Percentiles rank a stretch among this genome's conserved stretches.
These are phyloP conservation scores for Salinomyces thailandicus DNA, from an alignment of 2,329 filamentous ascomycete species.

Conservation along the genomic window DNA sequence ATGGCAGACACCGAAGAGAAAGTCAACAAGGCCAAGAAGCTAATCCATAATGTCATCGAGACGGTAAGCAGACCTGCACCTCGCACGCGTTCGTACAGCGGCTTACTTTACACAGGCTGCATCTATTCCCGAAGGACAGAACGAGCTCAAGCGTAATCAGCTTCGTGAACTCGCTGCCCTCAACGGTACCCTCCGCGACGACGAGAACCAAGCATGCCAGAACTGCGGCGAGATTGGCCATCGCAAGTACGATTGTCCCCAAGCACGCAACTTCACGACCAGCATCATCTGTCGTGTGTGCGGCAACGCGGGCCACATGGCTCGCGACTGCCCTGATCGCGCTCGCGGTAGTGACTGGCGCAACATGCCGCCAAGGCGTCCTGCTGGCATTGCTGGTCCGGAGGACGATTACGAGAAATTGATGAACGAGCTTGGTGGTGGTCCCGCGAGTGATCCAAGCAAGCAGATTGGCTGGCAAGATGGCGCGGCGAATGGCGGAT, in stretches of 20 bases:
- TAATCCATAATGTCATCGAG: slow-evolving; percentile 98
- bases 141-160: slow-evolving; percentile 97
- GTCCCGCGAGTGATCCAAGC: slow-evolving; percentile 46
- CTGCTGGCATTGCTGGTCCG: slow-evolving; percentile 53
- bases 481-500: slow-evolving; percentile 42
- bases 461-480: slow-evolving; percentile 80
- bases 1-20: slow-evolving; percentile 99
- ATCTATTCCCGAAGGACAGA: slow-evolving; percentile 96
- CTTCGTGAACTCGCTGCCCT: slow-evolving; percentile 93
- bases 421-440: slow-evolving; percentile 91
- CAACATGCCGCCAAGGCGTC: slow-evolving; percentile 49
- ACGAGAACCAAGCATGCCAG: slow-evolving; percentile 98
- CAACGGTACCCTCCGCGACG: slow-evolving; percentile 97
- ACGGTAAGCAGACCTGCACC: slow-evolving; percentile 54
- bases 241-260: slow-evolving; percentile 95
- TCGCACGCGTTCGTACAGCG: not conserved
- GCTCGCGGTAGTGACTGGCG: slow-evolving; percentile 87
- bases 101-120: slow-evolving; percentile 57
- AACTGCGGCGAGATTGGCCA: slow-evolving; percentile 98
- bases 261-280: slow-evolving; percentile 96
- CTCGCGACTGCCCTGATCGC: slow-evolving; percentile 90
- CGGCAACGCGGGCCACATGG: slow-evolving; percentile 97
- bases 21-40: slow-evolving; percentile 96
- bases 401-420: slow-evolving; percentile 97
- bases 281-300: slow-evolving; percentile 98